Evolutionary conservation across 2,329 filamentous ascomycete genomes (phyloP), one percentile per base, ranked within the genome.

Genomic region (Leptodontidium sp.): DNA sequence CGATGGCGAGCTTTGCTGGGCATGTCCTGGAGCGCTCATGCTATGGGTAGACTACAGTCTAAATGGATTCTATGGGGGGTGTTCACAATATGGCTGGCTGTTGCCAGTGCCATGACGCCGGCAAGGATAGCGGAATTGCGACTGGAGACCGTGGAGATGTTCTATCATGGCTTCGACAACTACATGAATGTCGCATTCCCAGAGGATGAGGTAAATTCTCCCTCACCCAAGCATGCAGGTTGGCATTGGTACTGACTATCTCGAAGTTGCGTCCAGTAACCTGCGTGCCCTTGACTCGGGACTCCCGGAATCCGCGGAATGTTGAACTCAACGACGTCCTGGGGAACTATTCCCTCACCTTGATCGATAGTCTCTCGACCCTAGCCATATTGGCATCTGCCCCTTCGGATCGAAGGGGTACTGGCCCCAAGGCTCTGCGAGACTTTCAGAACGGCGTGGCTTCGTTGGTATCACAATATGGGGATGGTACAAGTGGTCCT

Each of bases 151-250:
- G 86, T 89, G 68, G 86, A 93, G 74, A 93, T 98, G 86, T 98
- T 98, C 84, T 97, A 97, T 80, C 96, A 99, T 84, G 96, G 96
- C 69, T 98, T 90, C 83, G 90, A 94, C 81, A 97, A 95, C 80
- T 99, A 99, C 83, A 96, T 98, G 90, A 82, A 88, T 73, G 86
- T 97, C 80, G 96, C 94, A 68, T 99, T 98, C 77, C 96, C 96
- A 14, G 96, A 98, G 80, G 96, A 99, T 78, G 96, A 96, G 87
- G 88, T 90, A 77, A 38, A 32, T 32, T 6, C 29, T 1, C 29
- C 55, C 26, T 21, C 21, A 21, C 62, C 35, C 40, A 15, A 38
- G 40, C 29, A n/a, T 58, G n/a, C 14, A 7, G n/a, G n/a, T 6
- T 32, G n/a, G 17, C n/a, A 38, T 29, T 61, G 1, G 11, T 63